Evolutionary conservation across 2,329 filamentous ascomycete genomes (phyloP), one percentile per base, ranked within the genome.

Genomic region (Aspergillus ochraceus): DNA sequence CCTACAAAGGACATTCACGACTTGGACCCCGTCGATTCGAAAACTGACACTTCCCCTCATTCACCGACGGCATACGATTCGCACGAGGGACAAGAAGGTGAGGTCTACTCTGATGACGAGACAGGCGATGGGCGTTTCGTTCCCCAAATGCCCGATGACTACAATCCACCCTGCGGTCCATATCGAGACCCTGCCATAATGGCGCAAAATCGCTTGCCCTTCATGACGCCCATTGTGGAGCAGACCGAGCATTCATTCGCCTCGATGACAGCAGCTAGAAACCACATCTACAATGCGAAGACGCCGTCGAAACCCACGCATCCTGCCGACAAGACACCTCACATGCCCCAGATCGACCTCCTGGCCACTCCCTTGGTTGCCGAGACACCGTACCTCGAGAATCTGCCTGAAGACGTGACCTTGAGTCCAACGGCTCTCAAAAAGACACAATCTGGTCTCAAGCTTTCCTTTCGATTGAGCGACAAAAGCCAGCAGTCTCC

Each of bases 191-290:
- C 91, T 71, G 84, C 80, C 39, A 85, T 92, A 73, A 83, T 89
- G 75, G 92, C 92, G 60, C 96, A 97, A 70, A 97, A 93, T 76
- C 89, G 93, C 57, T 82, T 98, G 10, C 95, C 94, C 3, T 99
- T 98, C 74, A 98, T 99, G 95, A 99, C 95, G 0, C 95, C 95
- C 1, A 99, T 99, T 66, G 94, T 95, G 1, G 95, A 99, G 76
- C 88, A 92, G 68, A 99, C 95, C 0, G 95, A 99, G 76, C 90
- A 88, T 11, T 97, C 93, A 0, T 79, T 98, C 39, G 77, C 89
- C 47, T 84, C 85, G 4, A 87, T 29, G 83, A 86, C 55, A 77
- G 82, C 64, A 72, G 81, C 57, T 81, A 80, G 66, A 84, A 85
- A 74, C 83, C 84, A 65, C 84, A 84, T 74, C 80, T 87, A 74